These are phyloP conservation scores for Colletotrichum endophyticum DNA, from an alignment of 2,329 filamentous ascomycete genomes.

Conservation along the genomic window DNA sequence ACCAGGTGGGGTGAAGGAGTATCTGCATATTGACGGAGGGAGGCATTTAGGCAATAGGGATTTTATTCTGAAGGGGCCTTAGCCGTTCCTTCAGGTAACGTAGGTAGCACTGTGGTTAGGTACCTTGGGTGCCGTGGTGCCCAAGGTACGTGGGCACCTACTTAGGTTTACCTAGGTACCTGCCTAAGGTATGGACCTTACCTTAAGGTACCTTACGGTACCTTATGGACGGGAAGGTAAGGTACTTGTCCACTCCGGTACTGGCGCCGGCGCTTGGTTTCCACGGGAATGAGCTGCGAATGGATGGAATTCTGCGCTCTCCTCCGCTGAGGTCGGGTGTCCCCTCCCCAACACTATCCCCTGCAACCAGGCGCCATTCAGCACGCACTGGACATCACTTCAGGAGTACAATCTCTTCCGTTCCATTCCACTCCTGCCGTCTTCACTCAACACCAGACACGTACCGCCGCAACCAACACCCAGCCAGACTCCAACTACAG, in stretches of 20 bases:
- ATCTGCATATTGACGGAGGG: neutral
- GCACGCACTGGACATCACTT: neutral
- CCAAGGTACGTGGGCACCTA: no score
- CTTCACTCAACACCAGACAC: neutral
- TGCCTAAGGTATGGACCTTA: no score
- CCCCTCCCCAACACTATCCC: neutral
- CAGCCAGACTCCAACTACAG: neutral
- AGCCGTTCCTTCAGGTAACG: no score
- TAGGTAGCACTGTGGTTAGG: no score
- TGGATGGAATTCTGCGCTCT: neutral
- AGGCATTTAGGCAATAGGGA: neutral
- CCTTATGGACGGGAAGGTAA: neutral
- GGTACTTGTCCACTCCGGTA: neutral
- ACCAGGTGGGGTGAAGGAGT: neutral
- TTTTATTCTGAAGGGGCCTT: neutral
- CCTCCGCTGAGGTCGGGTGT: neutral
- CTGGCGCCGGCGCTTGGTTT: conserved; percentile 2
- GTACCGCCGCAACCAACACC: neutral
- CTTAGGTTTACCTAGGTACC: no score
- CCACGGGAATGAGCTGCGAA: conserved; percentile 8
- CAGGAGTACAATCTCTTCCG: neutral
- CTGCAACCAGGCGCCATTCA: neutral
- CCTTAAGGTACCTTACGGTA: neutral
- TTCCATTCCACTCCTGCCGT: no score
- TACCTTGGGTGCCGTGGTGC: neutral